These are phyloP conservation scores for Polygonum maritimum DNA, from an alignment of 148 eudicot genomes.

Conservation along the genomic window DNA sequence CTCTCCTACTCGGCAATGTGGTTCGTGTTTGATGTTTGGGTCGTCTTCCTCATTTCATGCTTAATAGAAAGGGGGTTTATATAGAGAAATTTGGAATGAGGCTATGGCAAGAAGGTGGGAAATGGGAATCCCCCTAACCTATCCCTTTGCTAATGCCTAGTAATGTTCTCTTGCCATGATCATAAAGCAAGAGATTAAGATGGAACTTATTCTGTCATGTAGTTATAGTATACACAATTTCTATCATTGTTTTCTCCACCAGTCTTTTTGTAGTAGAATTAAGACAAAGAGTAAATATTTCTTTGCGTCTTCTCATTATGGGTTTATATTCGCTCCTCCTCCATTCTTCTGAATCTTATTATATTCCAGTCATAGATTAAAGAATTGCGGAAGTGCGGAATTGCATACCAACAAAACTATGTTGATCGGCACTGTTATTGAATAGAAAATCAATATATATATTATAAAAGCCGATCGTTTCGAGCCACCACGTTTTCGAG, in stretches of 20 bases:
- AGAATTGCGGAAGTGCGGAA: not conserved
- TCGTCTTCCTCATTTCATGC: not conserved
- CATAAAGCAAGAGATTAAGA: not conserved
- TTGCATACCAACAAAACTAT: not conserved
- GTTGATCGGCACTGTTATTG: not conserved
- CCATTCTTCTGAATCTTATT: not conserved
- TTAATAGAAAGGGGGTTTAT: slow-evolving; percentile 1
- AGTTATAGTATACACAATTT: not conserved
- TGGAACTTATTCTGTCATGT: not conserved
- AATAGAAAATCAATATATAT: too few species aligned
- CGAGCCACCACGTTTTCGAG: too few species aligned
- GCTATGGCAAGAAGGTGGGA: not conserved
- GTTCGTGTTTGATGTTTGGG: not conserved
- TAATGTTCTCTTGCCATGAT: slow-evolving; percentile 6
- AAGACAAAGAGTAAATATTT: not conserved
- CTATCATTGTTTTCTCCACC: not conserved
- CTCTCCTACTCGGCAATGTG: not conserved
- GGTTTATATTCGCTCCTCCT: not conserved
- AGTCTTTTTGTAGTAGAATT: too few species aligned
- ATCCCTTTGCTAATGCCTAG: not conserved
- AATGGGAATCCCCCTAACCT: not conserved
- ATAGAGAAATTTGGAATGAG: not conserved
- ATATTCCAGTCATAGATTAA: not conserved
- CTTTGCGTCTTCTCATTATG: not conserved
- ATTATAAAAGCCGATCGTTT: too few species aligned